These are phyloP conservation scores for Nicotiana benthamiana DNA, from an alignment of 257 asterid genomes.

Conservation along the genomic window DNA sequence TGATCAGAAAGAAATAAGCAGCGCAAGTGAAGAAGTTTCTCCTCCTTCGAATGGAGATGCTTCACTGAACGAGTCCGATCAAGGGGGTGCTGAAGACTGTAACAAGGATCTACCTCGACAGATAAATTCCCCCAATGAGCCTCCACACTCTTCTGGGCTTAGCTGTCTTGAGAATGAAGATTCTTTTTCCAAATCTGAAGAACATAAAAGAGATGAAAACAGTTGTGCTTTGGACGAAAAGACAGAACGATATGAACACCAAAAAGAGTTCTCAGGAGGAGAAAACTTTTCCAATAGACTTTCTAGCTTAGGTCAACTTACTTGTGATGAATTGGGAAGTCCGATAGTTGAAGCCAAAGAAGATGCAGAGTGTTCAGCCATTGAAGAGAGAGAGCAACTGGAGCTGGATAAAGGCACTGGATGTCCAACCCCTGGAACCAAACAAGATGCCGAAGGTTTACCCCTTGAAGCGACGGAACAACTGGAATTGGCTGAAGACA, in stretches of 20 bases:
- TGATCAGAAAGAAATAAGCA: conserved; percentile 24
- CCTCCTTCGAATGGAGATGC: conserved; percentile 21
- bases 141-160: conserved; percentile 26
- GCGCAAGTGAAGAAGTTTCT: conserved; percentile 19
- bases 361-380: not conserved
- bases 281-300: conserved; percentile 32
- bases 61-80: conserved; percentile 15
- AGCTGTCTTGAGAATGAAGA: conserved; percentile 17
- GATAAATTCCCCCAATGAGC: conserved; percentile 16
- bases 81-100: conserved; percentile 10
- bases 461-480: conserved; percentile 11
- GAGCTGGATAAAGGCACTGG: conserved; percentile 3
- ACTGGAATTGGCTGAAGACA: conserved; percentile 7
- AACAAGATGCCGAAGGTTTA: conserved; percentile 15
- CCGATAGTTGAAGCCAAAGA: conserved; percentile 11
- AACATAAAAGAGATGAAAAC: conserved; percentile 13
- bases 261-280: conserved; percentile 11
- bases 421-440: not conserved
- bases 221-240: conserved; percentile 15
- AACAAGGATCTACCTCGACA: conserved; percentile 18
- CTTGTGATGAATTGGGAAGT: conserved; percentile 14
- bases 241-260: conserved; percentile 2
- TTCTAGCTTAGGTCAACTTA: conserved; percentile 35
- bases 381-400: not conserved
- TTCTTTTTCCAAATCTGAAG: conserved; percentile 10